These are phyloP conservation scores for Leccinum subrobustum DNA, from an alignment of 1,284 basidiomycete genomes.

Conservation along the genomic window DNA sequence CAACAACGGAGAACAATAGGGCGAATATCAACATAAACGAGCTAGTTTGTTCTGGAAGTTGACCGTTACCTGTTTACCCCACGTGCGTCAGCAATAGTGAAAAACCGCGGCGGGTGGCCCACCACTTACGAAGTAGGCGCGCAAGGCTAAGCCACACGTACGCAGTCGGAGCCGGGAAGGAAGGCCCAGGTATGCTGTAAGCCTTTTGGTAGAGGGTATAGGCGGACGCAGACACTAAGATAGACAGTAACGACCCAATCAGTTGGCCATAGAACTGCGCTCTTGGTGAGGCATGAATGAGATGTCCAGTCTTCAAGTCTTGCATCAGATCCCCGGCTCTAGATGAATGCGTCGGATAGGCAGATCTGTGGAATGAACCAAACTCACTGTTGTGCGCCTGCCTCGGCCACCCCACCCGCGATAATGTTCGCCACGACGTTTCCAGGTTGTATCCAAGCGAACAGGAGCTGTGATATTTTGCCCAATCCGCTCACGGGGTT, in stretches of 20 bases:
- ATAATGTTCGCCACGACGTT: slow-evolving; percentile 96
- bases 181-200: slow-evolving; percentile 85
- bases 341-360: slow-evolving; percentile 3
- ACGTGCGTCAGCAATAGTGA: slow-evolving; percentile 2
- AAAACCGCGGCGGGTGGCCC: neutral
- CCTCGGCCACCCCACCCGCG: slow-evolving; percentile 94
- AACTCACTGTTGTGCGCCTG: slow-evolving; percentile 88
- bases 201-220: slow-evolving; percentile 87
- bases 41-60: slow-evolving; percentile 76
- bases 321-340: slow-evolving; percentile 98
- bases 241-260: slow-evolving; percentile 84
- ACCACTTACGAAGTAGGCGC: slow-evolving; percentile 73
- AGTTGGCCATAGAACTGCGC: slow-evolving; percentile 89
- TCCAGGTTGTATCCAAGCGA: slow-evolving; percentile 92
- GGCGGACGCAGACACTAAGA: slow-evolving; percentile 85
- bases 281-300: slow-evolving; percentile 83
- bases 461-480: slow-evolving; percentile 92
- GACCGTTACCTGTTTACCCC: slow-evolving; percentile 61
- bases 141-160: slow-evolving; percentile 92
- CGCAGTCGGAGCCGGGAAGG: slow-evolving; percentile 92
- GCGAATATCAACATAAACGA: slow-evolving; percentile 83
- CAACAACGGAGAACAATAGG: slow-evolving; percentile 63
- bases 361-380: neutral
- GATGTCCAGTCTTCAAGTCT: slow-evolving; percentile 94
- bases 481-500: slow-evolving; percentile 94